Evolutionary conservation across 1,284 basidiomycete genomes (phyloP).

Genomic region (Neotropicomus parvogracilis): DNA sequence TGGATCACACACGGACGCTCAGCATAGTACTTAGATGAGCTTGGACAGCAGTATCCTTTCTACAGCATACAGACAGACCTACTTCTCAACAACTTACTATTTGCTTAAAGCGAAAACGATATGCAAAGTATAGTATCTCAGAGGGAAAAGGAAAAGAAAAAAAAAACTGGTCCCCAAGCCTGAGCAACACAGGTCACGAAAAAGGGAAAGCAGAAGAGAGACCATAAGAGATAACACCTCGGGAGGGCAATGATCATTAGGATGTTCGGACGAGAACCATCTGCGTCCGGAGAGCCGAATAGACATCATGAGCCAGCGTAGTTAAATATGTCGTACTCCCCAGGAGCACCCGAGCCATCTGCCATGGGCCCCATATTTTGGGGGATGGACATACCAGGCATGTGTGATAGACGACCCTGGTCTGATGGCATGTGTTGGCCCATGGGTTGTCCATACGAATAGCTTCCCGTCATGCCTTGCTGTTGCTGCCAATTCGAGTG

Average conservation of each 20-base stretch:
- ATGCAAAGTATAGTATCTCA: constrained; percentile 21
- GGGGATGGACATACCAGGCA: constrained; percentile 40
- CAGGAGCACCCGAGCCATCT: constrained; percentile 29
- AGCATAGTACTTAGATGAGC: constrained; percentile 5
- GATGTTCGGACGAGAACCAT: constrained; percentile 22
- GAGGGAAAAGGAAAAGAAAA: constrained; percentile 5
- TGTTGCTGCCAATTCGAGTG: constrained; percentile 33
- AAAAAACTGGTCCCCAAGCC: constrained; percentile 1
- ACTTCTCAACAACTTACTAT: constrained; percentile 27
- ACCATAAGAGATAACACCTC: constrained; percentile 22
- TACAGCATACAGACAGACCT: constrained; percentile 31
- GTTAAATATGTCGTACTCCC: constrained; percentile 50
- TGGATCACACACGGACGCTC: not conserved
- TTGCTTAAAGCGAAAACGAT: constrained; percentile 20
- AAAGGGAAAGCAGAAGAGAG: constrained; percentile 3
- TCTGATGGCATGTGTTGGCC: constrained; percentile 28
- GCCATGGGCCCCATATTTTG: constrained; percentile 37
- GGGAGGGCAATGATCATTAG: constrained; percentile 23
- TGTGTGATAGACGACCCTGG: constrained; percentile 36
- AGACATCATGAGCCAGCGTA: constrained; percentile 41
- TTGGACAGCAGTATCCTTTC: constrained; percentile 14
- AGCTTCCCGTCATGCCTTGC: constrained; percentile 35
- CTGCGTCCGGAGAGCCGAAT: constrained; percentile 13
- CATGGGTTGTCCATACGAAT: constrained; percentile 34
- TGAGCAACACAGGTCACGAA: too few species aligned